Evolutionary conservation across 208 protist genomes (phyloP).

Genomic region (Histomonas meleagridis): DNA sequence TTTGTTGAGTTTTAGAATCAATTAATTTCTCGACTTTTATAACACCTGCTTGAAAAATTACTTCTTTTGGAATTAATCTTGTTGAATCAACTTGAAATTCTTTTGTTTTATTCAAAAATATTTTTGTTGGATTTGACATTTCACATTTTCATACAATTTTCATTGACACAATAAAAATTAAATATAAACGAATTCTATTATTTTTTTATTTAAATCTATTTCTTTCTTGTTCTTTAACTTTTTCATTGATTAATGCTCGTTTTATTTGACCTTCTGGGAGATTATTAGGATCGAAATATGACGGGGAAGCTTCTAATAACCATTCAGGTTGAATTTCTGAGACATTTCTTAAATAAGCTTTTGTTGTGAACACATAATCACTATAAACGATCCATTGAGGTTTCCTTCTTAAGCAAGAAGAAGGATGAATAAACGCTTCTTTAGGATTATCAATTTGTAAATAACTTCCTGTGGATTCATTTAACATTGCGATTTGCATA

Average conservation of each 20-base stretch:
- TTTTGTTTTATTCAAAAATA: too few species aligned
- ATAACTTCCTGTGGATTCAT: not conserved
- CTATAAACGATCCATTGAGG: not conserved
- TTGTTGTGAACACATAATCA: not conserved
- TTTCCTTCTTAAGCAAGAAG: not conserved
- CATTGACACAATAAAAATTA: too few species aligned
- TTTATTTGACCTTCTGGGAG: not conserved
- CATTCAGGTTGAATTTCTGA: slow-evolving; percentile 6
- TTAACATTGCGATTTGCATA: not conserved
- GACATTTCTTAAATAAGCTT: not conserved
- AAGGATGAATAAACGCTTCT: not conserved
- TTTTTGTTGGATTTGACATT: too few species aligned
- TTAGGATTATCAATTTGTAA: not conserved
- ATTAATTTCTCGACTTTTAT: not conserved
- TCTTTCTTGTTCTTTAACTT: too few species aligned
- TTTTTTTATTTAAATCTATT: too few species aligned
- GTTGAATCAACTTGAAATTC: not conserved
- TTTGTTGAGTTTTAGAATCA: not conserved
- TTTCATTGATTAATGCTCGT: not conserved
- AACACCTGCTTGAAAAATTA: not conserved
- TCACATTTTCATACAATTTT: too few species aligned
- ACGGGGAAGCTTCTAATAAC: not conserved
- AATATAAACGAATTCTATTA: too few species aligned
- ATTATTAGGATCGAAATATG: not conserved
- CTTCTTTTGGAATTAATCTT: not conserved